These are phyloP conservation scores for Epithele typhae DNA, from an alignment of 768 basidiomycete genomes.

Conservation along the genomic window DNA sequence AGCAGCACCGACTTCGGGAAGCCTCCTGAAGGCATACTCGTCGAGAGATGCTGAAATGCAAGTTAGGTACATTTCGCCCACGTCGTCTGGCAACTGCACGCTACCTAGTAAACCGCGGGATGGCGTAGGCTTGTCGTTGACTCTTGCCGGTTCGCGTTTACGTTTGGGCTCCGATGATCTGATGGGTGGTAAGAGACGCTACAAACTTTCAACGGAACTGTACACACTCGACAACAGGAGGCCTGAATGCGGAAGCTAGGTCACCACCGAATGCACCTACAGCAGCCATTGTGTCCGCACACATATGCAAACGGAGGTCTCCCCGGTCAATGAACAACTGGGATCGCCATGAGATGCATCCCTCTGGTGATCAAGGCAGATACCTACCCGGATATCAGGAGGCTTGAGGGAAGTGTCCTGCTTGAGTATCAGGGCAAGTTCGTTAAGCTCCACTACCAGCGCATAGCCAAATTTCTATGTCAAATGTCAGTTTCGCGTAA, in stretches of 20 bases:
- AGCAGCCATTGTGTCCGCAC: slow-evolving; percentile 70
- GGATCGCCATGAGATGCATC: neutral
- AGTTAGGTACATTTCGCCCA: neutral
- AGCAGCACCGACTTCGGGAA: slow-evolving; percentile 73
- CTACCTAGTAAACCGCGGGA: slow-evolving; percentile 25
- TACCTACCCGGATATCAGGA: slow-evolving; percentile 37
- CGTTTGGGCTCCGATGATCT: slow-evolving; percentile 9
- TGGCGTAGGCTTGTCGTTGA: slow-evolving; percentile 6
- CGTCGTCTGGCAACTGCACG: neutral
- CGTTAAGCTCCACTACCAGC: slow-evolving; percentile 53
- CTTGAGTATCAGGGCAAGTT: slow-evolving; percentile 44
- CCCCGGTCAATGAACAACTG: slow-evolving; percentile 57
- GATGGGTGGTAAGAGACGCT: neutral
- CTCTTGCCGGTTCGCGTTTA: slow-evolving; percentile 13
- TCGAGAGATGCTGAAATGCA: slow-evolving; percentile 62
- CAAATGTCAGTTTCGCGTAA: too few relatives aligned
- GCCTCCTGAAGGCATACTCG: slow-evolving; percentile 69
- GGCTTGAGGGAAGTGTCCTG: slow-evolving; percentile 14
- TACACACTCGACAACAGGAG: slow-evolving; percentile 22
- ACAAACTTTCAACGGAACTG: neutral
- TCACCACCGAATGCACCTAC: slow-evolving; percentile 54
- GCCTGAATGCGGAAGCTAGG: slow-evolving; percentile 40
- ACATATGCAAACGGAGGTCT: slow-evolving; percentile 58
- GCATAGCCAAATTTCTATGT: slow-evolving; percentile 49
- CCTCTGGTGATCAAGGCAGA: neutral